Evolutionary conservation across 495 filamentous ascomycete species (phyloP), one percentile per base, ranked within the genome.

Genomic region (Penicillium bovifimosum): DNA sequence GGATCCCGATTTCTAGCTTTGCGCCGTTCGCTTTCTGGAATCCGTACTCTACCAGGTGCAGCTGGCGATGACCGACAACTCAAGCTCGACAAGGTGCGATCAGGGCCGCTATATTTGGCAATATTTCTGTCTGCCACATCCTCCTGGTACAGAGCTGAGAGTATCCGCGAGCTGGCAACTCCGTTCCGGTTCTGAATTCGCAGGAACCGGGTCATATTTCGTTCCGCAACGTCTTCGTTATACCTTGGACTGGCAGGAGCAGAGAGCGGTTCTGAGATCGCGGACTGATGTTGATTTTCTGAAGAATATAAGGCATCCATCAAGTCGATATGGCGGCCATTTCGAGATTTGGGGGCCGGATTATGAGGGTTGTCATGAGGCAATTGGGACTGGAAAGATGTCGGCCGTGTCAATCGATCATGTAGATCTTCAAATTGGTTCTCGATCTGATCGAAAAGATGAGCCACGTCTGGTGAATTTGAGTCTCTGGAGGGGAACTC

Each of bases 221-320:
- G 68, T 52, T 76, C 74, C 5, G 74, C 74, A 24, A 76, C 62
- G 58, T 76, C 72, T 59, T 76, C 74, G 34, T 76, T 76, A 53
- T 74, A 76, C n/a, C n/a, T n/a, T 5, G 66, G 71, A 17, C 61
- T 66, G 11, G 57, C 64, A 6, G 69, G 71, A 14, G 71, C 67
- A 40, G 67, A 53, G 6, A 58, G 24, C 6, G 50, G 40, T 50
- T 20, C 58, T 28, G 33, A 49, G 40, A 20, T 60, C 52, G n/a
- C 58, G 58, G 48, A 29, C 28, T 61, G 53, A 13, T 57, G 66
- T 41, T 73, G 59, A 24, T 2, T 24, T 24, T 24, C 20, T 0
- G 66, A 58, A 9, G 63, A 56, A 32, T 59, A 63, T 20, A 76
- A 31, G 6, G 74, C 72, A 46, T 72, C 72, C 40, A 75, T 58